These are phyloP conservation scores for Corylus americana DNA, from an alignment of 306 rosid species.

Conservation along the genomic window DNA sequence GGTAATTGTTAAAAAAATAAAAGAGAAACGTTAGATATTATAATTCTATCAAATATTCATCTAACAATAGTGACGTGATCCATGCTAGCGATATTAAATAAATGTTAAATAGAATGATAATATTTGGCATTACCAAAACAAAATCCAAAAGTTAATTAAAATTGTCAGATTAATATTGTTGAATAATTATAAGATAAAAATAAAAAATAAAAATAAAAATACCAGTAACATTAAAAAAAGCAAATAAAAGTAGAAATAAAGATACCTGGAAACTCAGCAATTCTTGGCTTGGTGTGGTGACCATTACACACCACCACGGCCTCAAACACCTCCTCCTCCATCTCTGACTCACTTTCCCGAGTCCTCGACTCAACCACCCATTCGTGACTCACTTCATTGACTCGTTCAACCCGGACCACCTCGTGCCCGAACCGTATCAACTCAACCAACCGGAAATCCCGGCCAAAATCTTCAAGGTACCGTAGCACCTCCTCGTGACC, in stretches of 20 bases:
- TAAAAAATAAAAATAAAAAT: no score
- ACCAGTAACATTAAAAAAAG: no score
- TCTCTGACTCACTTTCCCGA: conserved; percentile 21
- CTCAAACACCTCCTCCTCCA: conserved; percentile 16
- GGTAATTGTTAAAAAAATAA: no score
- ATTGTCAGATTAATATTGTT: no score
- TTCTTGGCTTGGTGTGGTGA: conserved; percentile 39
- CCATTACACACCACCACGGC: conserved; percentile 52
- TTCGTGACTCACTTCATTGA: conserved; percentile 1
- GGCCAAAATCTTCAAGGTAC: conserved; percentile 45
- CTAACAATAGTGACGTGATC: no score
- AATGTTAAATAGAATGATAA: no score
- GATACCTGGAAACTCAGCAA: conserved; percentile 46
- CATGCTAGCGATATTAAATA: no score
- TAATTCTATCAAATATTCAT: no score
- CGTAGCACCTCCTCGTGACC: conserved; percentile 48
- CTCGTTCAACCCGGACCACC: conserved; percentile 9
- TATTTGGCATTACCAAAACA: no score
- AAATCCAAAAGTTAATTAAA: no score
- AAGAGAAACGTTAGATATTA: no score
- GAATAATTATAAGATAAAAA: no score
- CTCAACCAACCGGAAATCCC: conserved; percentile 38
- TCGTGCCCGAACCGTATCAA: background rate
- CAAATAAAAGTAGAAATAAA: background rate
- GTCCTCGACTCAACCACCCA: background rate